A percentile compares a stretch with the other conserved stretches of the same genome.
Conservation (phyloP, 2,329 filamentous ascomycete species). For the Beauveria australis region DNA sequence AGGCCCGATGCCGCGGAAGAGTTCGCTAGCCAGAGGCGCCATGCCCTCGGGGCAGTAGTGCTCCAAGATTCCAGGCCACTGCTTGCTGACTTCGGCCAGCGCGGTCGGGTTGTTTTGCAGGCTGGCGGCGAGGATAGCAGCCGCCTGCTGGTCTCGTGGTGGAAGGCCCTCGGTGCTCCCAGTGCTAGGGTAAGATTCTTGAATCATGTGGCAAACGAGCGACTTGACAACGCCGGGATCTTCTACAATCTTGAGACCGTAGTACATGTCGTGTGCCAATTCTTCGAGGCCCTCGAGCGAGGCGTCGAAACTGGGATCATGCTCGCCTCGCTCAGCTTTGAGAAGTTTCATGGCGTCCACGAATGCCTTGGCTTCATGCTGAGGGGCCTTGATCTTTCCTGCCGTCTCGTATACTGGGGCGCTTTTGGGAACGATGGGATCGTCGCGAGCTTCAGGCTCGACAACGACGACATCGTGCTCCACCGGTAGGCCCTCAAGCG, state of each 20-base stretch:
- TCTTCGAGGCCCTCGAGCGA: constrained; percentile 53
- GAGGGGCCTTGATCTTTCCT: constrained; percentile 48
- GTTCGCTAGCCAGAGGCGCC: constrained; percentile 25
- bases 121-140: constrained; percentile 47
- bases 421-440: constrained; percentile 33
- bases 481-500: constrained; percentile 41
- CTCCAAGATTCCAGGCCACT: constrained; percentile 36
- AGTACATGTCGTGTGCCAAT: constrained; percentile 61
- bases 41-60: constrained; percentile 27
- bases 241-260: constrained; percentile 54
- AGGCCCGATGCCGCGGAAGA: constrained; percentile 35
- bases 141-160: constrained; percentile 42
- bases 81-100: constrained; percentile 39
- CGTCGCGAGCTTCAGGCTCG: constrained; percentile 33
- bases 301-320: constrained; percentile 32
- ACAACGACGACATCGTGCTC: constrained; percentile 47
- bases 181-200: constrained; percentile 15
- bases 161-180: constrained; percentile 12
- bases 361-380: constrained; percentile 26
- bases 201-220: constrained; percentile 48
- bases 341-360: constrained; percentile 39
- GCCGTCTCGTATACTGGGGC: constrained; percentile 50
- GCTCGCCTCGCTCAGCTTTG: constrained; percentile 31
- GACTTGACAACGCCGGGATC: constrained; percentile 43
- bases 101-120: constrained; percentile 60